These are phyloP conservation scores for Usnea hakonensis DNA, from an alignment of 495 filamentous ascomycete species.

Conservation along the genomic window DNA sequence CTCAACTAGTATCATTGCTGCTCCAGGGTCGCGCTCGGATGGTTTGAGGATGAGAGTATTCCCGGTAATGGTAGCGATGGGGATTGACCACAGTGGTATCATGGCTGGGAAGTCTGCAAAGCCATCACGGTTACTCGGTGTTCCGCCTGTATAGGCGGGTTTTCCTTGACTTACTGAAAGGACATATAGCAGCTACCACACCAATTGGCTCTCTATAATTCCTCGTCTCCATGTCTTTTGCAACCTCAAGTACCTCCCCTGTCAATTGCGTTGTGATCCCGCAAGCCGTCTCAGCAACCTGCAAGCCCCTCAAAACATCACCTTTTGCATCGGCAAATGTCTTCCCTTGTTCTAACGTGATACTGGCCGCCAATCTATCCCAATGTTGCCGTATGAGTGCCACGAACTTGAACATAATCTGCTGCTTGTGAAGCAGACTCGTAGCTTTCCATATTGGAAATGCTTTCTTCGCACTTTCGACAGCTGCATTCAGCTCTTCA, in stretches of 20 bases:
- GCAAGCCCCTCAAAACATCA: constrained; percentile 88
- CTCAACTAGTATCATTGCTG: constrained; percentile 95
- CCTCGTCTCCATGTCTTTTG: constrained; percentile 98
- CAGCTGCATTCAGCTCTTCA: constrained; percentile 79
- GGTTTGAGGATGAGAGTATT: constrained; percentile 95
- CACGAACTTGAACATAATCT: constrained; percentile 97
- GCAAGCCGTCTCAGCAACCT: constrained; percentile 95
- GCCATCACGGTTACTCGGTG: neutral
- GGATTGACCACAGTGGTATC: constrained; percentile 98
- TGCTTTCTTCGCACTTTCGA: constrained; percentile 79
- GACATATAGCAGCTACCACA: constrained; percentile 94
- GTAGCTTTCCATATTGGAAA: constrained; percentile 83
- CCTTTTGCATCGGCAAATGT: constrained; percentile 93
- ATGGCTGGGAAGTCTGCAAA: constrained; percentile 89
- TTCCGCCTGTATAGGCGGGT: neutral
- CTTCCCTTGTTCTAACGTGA: constrained; percentile 97
- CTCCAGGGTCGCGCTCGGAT: constrained; percentile 96
- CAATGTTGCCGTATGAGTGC: constrained; percentile 85
- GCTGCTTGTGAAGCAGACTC: constrained; percentile 77
- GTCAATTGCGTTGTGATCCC: constrained; percentile 89
- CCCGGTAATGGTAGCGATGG: constrained; percentile 86
- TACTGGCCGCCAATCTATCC: constrained; percentile 91
- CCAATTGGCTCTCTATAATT: constrained; percentile 89
- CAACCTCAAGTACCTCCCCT: constrained; percentile 91
- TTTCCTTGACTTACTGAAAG: constrained; percentile 70